Base-by-base conservation (phyloP, 306 rosid genomes). In the Prunus padus region DNA sequence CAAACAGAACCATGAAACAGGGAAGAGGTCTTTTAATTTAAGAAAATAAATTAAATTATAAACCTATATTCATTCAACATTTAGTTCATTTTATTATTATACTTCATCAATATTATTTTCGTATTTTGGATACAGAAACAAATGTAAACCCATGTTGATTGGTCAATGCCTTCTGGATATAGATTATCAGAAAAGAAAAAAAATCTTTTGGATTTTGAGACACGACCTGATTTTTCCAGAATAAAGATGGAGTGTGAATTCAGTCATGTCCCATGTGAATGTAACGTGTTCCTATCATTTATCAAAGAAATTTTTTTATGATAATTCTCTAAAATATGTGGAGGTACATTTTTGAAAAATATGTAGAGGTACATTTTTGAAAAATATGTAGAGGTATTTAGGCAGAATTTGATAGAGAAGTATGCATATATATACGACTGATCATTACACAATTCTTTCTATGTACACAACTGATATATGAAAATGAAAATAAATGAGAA, bases 261-360 rank as follows among this genome's bases (percentile, higher is more conserved):
- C 44, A 40, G 67, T 72, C 76, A 72, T 42, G 46, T 56, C 62
- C 67, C 76, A 57, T 25, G 44, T 72, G 56, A 42, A 64, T 2
- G 16, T 25, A 23, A 19, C 76, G n/a, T 25, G 76, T 44, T 71
- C 52, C 42, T 11, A 22, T 66, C 52, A 37, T 47, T 20, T 22
- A 30, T 19, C 26, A 1, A 49, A 26, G 45, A 47, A 49, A 57
- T n/a, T n/a, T n/a, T 5, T 15, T 5, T 51, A 20, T 1, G 61
- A n/a, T 20, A 55, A n/a, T 55, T 55, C 5, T 55, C 15, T 55
- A 9, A 55, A 55, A 8, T 55, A 51, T 4, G 6, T 55, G 26
- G 26, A 20, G 28, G 61, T 20, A 20, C 10, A 20, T 20, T 55
- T 55, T 55, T 55, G 13, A 0, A 54, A 54, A 54, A 54, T n/a